Evolutionary conservation across 768 basidiomycete genomes (phyloP).

Genomic region (Macrolepiota fuliginosa): DNA sequence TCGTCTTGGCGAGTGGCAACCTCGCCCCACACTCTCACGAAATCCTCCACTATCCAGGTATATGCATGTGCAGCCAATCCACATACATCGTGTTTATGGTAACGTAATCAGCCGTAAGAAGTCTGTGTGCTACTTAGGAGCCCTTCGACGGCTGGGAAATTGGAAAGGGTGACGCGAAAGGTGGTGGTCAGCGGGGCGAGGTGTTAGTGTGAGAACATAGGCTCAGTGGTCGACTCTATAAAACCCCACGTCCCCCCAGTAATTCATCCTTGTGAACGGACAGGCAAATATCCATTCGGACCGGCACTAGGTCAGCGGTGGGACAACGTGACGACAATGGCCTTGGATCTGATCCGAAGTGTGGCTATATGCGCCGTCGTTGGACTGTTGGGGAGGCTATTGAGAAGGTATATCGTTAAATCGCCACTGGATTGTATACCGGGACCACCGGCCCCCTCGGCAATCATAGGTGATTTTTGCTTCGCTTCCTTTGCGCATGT

Average conservation of each 20-base stretch:
- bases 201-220: not conserved
- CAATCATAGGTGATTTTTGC: slow-evolving; percentile 27
- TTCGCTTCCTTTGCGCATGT: not conserved
- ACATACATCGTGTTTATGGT: too few relatives aligned
- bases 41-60: too few relatives aligned
- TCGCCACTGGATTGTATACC: slow-evolving; percentile 10
- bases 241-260: not conserved
- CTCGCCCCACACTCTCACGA: too few relatives aligned
- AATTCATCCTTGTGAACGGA: too few relatives aligned
- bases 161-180: not conserved
- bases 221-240: not conserved
- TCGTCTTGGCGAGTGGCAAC: too few relatives aligned
- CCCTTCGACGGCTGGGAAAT: too few relatives aligned
- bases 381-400: not conserved
- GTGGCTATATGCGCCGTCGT: not conserved
- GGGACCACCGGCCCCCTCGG: slow-evolving; percentile 22
- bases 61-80: too few relatives aligned
- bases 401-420: not conserved
- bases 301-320: not conserved
- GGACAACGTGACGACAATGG: not conserved
- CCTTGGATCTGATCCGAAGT: not conserved
- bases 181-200: slow-evolving; percentile 2
- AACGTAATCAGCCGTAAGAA: too few relatives aligned
- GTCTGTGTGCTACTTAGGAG: too few relatives aligned
- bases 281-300: not conserved